Conservation (phyloP, 495 filamentous ascomycete species). For the Margaritispora aquatica region DNA sequence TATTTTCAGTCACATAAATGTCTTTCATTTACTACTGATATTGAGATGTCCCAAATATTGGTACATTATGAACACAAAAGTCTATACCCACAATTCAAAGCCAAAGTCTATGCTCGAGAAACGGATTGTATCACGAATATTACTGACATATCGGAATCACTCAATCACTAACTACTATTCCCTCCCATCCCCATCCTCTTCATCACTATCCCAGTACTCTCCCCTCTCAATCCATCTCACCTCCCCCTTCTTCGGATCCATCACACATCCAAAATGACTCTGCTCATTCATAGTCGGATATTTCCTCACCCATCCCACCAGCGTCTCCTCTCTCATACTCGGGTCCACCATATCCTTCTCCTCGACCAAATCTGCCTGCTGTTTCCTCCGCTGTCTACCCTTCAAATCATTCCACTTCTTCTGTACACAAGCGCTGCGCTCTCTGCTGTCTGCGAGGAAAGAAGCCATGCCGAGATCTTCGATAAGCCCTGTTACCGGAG, state of each 20-base stretch:
- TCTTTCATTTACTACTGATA: no score
- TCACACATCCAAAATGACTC: slow-evolving; percentile 20
- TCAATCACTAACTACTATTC: neutral
- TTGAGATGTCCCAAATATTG: no score
- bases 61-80: no score
- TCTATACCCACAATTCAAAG: no score
- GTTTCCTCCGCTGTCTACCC: slow-evolving; percentile 15
- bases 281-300: slow-evolving; percentile 21
- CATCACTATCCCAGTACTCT: neutral
- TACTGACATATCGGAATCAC: neutral
- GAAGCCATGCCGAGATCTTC: slow-evolving; percentile 23
- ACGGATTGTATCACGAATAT: neutral
- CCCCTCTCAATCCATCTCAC: slow-evolving; percentile 17
- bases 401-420: slow-evolving; percentile 33
- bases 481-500: neutral
- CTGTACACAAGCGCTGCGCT: slow-evolving; percentile 33
- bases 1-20: no score
- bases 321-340: slow-evolving; percentile 7
- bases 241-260: slow-evolving; percentile 17
- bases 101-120: no score
- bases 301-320: slow-evolving; percentile 13
- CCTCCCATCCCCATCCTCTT: neutral
- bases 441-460: slow-evolving; percentile 36
- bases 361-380: neutral
- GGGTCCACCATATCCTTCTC: neutral